Evolutionary conservation across 371 early-diverging fungal species (phyloP), one percentile per base, ranked within the genome.

Genomic region (Funneliformis caledonium): DNA sequence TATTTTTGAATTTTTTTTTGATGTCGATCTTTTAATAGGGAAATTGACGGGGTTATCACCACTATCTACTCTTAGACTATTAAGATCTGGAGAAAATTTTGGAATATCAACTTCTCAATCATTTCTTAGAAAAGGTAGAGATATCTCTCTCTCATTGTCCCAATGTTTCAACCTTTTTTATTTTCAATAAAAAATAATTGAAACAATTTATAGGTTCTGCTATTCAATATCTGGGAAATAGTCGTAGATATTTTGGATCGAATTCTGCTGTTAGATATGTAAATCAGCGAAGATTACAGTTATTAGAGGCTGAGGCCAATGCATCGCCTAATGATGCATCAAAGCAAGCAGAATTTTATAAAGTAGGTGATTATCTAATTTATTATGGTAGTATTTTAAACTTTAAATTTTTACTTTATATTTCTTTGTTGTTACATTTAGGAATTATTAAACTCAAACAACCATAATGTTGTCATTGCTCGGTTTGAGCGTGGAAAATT

Each of bases 261-360:
- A 69, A 72, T 59, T n/a, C 37, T 56, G 48, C 80, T 19, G 82
- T 84, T 42, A 87, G 89, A 22, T 85, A 84, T 72, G 84, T 86
- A 52, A 88, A 88, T 74, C 86, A 85, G 33, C 85, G 90, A 73
- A 83, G 87, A 64, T 83, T 93, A 14, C 87, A 87, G 19, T 88
- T 89, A 59, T 83, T 95, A n/a, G 93, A 94, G 77, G 82, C 89
- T 62, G 93, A 92, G 45, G 94, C 96, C 4, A 89, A 92, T 61
- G 86, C 88, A 12, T 87, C 88, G 73, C 88, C 92, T 10, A 86
- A 88, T 50, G 91, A 94, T 83, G 82, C 92, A 16, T 72, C 82
- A 16, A 89, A 88, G 56, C 96, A 96, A 82, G 89, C 94, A 14
- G 88, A 88, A 56, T 86, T 93, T 47, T 94, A 93, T 87, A 90